Base-by-base conservation (phyloP, 257 asterid genomes). In the Hygrophila difformis region DNA sequence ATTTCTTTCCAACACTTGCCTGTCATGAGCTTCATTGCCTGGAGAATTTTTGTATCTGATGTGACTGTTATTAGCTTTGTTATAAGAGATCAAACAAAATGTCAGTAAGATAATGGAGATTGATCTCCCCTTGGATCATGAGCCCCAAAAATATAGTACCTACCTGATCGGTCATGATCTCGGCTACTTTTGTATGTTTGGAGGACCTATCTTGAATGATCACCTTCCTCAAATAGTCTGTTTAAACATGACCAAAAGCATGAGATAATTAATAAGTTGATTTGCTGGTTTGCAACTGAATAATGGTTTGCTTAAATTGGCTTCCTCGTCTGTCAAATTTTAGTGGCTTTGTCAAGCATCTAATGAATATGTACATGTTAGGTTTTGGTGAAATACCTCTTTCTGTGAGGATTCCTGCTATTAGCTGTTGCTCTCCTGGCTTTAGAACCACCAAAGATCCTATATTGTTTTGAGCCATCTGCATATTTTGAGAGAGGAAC, bases 381-480 rank as follows among this genome's bases (percentile, higher is more conserved):
- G 19, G 26, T 21, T 39, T 18, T n/a, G n/a, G 49, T 12, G 38
- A 17, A 36, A 13, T 72, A 82, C 96, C 88, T 74, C 86, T 65
- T 73, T 86, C 88, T 35, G 94, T 86, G 40, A 86, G 59, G 53
- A 82, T 86, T 41, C 96, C 88, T 33, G 93, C 94, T 43, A 86
- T 69, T 33, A 55, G 53, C 18, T 79, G 76, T 18, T 66, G 70
- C 38, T 68, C 72, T 51, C 94, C 93, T 15, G 84, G 85, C 69
- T 61, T 85, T 7, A 85, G 64, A 41, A 82, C 94, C 47, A 85
- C 88, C 73, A 86, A 62, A 4, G 96, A 86, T 48, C 96, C 94
- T 28, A 79, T 68, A 51, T 82, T 82, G 72, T 82, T 81, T 50
- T 62, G 75, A 36, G 92, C 75, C 91, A 81, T 81, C 93, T 84